Evolutionary conservation across 345 rosid species (phyloP), one percentile per base, ranked within the genome.

Genomic region (Eucalyptus cloeziana): DNA sequence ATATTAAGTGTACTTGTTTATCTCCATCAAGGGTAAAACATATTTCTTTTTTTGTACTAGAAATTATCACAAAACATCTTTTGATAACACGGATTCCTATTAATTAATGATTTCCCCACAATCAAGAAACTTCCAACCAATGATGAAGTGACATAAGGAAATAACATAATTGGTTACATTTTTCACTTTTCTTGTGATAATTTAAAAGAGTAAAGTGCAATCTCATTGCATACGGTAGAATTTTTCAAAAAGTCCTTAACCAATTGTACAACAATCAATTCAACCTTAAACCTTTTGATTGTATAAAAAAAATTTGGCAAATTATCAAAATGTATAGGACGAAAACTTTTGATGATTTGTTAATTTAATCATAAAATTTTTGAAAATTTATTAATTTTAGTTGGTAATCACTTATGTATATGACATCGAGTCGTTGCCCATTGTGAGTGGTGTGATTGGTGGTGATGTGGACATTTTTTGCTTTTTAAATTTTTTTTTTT

Each of bases 261-360:
- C 27, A 22, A 56, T 56, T 0, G 5, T 24, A 24, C 0, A 2
- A 2, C 6, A 56, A 25, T 1, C 1, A 0, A 56, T 0, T 56
- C 30, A 24, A 22, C 3, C 0, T 6, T 24, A 56, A 56, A 24
- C 0, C 0, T 24, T 22, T 22, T 0, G 0, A 52, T 52, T 52
- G 10, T 21, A 8, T 52, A 4, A 0, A 21, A 52, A 51, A 44
- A 52, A 52, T 0, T 7, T 21, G 58, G 5, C 58, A 52, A 21
- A 52, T 52, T 21, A 21, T 52, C 25, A 52, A 51, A 52, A 52
- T 52, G 0, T 21, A 21, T 52, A 52, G 0, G 58, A 52, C 5
- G 0, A 56, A 10, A 24, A 2, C 0, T 56, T 56, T 56, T 56
- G 30, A 10, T 56, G 0, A 56, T 22, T 56, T 56, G 6, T 56